phyloP scores from a whole-genome alignment of 1,284 basidiomycete genomes.

The Cutaneotrichosporon sp. region DNA sequence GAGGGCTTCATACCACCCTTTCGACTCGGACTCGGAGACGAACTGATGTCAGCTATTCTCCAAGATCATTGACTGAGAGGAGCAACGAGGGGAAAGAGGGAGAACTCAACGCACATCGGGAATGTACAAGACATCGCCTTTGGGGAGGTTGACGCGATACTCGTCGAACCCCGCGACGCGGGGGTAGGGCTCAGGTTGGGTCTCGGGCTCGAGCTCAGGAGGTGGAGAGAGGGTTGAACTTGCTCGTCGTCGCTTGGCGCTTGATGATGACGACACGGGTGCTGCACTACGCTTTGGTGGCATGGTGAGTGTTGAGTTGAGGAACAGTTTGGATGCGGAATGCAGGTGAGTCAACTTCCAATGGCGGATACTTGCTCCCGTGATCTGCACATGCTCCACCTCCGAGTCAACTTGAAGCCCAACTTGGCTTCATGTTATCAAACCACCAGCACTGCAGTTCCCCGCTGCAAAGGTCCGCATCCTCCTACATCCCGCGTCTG shows the following conservation, averaged over 20 bases:
- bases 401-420: no score
- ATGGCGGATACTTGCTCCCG: no score
- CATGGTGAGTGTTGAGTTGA: no score
- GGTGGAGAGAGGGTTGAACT: neutral
- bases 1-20: slow-evolving; percentile 54
- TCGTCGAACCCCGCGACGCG: neutral
- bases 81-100: neutral
- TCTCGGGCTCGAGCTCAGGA: no score
- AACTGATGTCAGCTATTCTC: slow-evolving; percentile 40
- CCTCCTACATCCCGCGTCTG: no score
- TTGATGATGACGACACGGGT: neutral
- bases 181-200: no score
- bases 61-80: neutral
- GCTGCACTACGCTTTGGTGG: neutral
- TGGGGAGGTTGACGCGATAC: neutral
- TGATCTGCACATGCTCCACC: no score
- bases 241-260: neutral
- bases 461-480: no score
- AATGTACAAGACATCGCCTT: slow-evolving; percentile 53
- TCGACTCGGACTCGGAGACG: slow-evolving; percentile 42
- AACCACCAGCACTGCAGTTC: no score
- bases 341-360: no score
- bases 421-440: no score
- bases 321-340: no score
- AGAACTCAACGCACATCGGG: slow-evolving; percentile 37